Conservation (phyloP, 257 asterid species). For the Schizonepeta tenuifolia region DNA sequence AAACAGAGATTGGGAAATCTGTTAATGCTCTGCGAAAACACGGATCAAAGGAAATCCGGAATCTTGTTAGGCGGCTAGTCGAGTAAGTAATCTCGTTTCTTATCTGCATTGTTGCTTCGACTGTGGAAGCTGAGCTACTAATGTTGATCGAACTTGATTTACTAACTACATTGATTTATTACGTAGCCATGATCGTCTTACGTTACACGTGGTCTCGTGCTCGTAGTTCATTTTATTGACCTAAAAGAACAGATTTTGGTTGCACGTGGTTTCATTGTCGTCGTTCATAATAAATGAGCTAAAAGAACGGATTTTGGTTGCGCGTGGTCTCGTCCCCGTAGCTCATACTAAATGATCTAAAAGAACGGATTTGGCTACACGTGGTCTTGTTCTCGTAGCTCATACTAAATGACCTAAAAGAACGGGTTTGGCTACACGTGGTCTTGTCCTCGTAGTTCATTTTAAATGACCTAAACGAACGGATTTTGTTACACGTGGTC, state of each 20-base stretch:
- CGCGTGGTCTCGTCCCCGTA: slow-evolving; percentile 1
- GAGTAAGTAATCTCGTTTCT: slow-evolving; percentile 48
- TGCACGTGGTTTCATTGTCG: background rate
- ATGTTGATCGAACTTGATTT: background rate
- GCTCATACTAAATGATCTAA: background rate
- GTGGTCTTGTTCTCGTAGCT: background rate
- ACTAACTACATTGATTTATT: background rate
- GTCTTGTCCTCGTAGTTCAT: background rate
- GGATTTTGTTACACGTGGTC: background rate
- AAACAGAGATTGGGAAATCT: slow-evolving; percentile 66
- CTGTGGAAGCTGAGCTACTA: slow-evolving; percentile 3
- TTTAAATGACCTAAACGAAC: background rate
- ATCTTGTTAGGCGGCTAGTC: slow-evolving; percentile 55
- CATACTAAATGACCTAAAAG: slow-evolving; percentile 4
- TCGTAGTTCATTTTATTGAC: background rate
- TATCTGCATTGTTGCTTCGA: background rate
- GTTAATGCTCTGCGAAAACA: slow-evolving; percentile 58
- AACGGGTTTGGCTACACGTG: background rate
- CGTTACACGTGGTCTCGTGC: background rate
- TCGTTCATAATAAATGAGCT: background rate
- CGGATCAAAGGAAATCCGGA: slow-evolving; percentile 57
- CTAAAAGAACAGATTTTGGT: slow-evolving; percentile 12
- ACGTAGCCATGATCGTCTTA: background rate
- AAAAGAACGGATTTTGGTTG: slow-evolving; percentile 13
- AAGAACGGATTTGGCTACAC: background rate